These are phyloP conservation scores for Musa beccarii DNA, from an alignment of 176 grass and related monocot species.

Conservation along the genomic window DNA sequence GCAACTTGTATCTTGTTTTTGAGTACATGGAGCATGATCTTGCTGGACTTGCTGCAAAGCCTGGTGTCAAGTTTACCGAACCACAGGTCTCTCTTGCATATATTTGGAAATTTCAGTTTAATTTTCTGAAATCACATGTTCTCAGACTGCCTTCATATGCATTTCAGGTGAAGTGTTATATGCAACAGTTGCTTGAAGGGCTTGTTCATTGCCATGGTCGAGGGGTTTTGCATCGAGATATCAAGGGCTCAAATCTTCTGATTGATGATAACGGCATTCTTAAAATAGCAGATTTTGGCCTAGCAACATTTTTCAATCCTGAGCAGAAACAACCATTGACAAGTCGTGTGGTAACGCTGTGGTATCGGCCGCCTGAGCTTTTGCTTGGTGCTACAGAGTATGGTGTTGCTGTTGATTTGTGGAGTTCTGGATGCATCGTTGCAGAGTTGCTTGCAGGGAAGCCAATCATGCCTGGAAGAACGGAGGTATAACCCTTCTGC, in stretches of 20 bases:
- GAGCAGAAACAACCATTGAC: not conserved
- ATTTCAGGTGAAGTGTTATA: slow-evolving; percentile 12
- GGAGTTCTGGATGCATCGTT: slow-evolving; percentile 15
- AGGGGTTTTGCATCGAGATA: slow-evolving; percentile 11
- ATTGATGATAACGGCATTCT: slow-evolving; percentile 5
- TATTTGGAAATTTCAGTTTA: not conserved
- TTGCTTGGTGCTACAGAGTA: slow-evolving; percentile 12
- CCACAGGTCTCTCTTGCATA: not conserved
- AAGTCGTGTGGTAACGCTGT: slow-evolving; percentile 11
- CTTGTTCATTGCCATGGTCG: slow-evolving; percentile 5
- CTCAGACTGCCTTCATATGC: not conserved
- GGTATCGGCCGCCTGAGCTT: slow-evolving; percentile 10
- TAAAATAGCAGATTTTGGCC: slow-evolving; percentile 13
- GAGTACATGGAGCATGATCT: slow-evolving; percentile 17
- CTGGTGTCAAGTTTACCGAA: slow-evolving; percentile 1
- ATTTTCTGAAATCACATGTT: not conserved
- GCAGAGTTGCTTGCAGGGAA: slow-evolving; percentile 6
- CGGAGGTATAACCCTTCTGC: not conserved
- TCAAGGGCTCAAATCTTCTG: slow-evolving; percentile 12
- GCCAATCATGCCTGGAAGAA: slow-evolving; percentile 15
- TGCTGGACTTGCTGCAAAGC: slow-evolving; percentile 1
- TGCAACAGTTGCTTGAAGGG: slow-evolving; percentile 1
- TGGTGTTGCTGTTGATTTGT: slow-evolving; percentile 16
- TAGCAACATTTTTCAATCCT: not conserved
- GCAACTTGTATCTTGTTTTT: slow-evolving; percentile 11